These are phyloP conservation scores for Termitomyces sp. DNA, from an alignment of 768 basidiomycete genomes.

Conservation along the genomic window DNA sequence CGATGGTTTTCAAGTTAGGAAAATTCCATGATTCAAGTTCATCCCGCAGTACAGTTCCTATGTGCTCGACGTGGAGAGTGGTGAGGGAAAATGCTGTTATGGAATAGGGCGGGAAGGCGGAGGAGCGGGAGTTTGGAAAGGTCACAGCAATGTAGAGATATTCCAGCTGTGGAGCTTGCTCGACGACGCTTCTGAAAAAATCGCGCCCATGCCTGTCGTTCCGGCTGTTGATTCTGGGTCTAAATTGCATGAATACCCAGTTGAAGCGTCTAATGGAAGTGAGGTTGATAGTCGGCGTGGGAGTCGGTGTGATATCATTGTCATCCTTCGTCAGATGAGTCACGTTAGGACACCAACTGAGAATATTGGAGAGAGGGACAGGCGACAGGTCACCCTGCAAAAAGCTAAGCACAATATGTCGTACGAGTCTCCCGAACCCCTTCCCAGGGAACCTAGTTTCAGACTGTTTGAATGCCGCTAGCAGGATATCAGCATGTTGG, in stretches of 20 bases:
- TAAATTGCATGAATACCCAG: constrained; percentile 1
- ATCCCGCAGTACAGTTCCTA: constrained; percentile 1
- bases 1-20: constrained; percentile 11
- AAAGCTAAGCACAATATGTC: constrained; percentile 2
- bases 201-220: constrained; percentile 1
- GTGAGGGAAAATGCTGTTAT: constrained; percentile 3
- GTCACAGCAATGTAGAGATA: constrained; percentile 13
- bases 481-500: neutral
- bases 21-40: constrained; percentile 12
- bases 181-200: constrained; percentile 6
- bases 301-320: constrained; percentile 6
- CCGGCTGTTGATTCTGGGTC: neutral
- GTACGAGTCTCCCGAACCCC: constrained; percentile 8
- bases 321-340: constrained; percentile 11
- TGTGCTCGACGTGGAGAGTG: constrained; percentile 6
- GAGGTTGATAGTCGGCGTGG: neutral
- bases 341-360: constrained; percentile 10
- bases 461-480: constrained; percentile 2
- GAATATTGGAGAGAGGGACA: constrained; percentile 2
- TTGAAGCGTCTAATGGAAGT: constrained; percentile 9
- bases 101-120: neutral
- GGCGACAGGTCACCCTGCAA: neutral
- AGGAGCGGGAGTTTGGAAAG: constrained; percentile 1
- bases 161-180: neutral
- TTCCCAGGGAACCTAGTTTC: constrained; percentile 1